Evolutionary conservation across 257 asterid genomes (phyloP).

Genomic region (Euphrasia confusa): DNA sequence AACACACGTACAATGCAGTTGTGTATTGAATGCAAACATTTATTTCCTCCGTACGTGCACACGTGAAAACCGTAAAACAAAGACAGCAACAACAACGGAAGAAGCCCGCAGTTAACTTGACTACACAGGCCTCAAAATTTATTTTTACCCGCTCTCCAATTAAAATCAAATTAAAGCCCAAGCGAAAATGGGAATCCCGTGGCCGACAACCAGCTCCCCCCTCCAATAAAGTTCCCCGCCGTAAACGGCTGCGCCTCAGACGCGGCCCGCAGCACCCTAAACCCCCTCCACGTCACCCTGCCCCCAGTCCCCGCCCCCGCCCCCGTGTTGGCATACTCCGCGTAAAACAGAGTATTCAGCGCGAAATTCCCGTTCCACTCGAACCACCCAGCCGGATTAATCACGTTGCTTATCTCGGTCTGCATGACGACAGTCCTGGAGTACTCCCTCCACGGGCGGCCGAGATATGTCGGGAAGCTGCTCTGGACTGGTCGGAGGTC

Average conservation of each 20-base stretch:
- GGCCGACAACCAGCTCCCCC: conserved; percentile 43
- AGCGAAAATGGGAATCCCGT: conserved; percentile 47
- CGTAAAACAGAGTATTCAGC: conserved; percentile 38
- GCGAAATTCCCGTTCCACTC: conserved; percentile 46
- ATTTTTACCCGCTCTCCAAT: no score
- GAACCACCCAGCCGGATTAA: conserved; percentile 49
- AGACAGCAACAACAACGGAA: no score
- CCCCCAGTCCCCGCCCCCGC: conserved; percentile 35
- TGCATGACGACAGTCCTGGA: conserved; percentile 49
- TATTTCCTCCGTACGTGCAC: no score
- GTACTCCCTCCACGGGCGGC: conserved; percentile 50
- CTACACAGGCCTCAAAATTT: neutral
- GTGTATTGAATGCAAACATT: no score
- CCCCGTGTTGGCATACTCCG: conserved; percentile 51
- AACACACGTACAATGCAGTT: no score
- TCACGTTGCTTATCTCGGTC: conserved; percentile 32
- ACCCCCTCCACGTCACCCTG: conserved; percentile 50
- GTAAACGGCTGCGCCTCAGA: conserved; percentile 43
- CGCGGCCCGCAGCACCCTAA: conserved; percentile 36
- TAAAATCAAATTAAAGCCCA: conserved; percentile 31
- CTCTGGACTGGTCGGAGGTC: conserved; percentile 34
- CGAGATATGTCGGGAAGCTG: conserved; percentile 40
- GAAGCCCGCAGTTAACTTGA: neutral
- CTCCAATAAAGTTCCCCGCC: conserved; percentile 39
- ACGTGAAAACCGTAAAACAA: no score